phyloP scores from a whole-genome alignment of 371 early-diverging fungal species.

The Fennellomyces sp. region DNA sequence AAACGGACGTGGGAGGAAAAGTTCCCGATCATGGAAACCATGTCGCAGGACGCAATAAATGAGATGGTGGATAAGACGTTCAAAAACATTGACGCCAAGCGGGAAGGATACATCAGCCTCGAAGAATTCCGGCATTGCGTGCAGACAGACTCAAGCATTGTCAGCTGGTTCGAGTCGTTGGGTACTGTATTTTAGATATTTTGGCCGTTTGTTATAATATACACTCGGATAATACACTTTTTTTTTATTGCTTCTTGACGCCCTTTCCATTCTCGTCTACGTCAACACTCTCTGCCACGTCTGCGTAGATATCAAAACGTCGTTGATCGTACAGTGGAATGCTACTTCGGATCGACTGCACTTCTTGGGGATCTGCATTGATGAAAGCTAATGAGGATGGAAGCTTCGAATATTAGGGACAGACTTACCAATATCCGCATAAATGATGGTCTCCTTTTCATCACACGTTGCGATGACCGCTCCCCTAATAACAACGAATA shows the following conservation, averaged over 20 bases:
- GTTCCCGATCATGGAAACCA: conserved; percentile 87
- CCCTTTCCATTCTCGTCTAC: conserved; percentile 30
- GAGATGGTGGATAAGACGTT: conserved; percentile 94
- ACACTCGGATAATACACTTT: not conserved
- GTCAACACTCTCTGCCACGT: conserved; percentile 43
- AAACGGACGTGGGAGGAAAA: conserved; percentile 59
- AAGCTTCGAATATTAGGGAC: not conserved
- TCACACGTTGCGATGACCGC: conserved; percentile 70
- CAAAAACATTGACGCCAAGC: conserved; percentile 62
- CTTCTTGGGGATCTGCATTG: conserved; percentile 53
- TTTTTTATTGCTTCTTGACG: conserved; percentile 21
- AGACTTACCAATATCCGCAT: conserved; percentile 74
- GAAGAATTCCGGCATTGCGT: conserved; percentile 81
- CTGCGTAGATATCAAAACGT: conserved; percentile 86
- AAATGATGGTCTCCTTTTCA: conserved; percentile 82
- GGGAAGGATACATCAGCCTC: conserved; percentile 68
- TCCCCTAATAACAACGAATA: conserved; percentile 40
- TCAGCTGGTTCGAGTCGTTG: conserved; percentile 74
- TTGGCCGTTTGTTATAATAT: too few relatives aligned
- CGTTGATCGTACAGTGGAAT: conserved; percentile 85
- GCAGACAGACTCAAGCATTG: conserved; percentile 66
- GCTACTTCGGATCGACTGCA: conserved; percentile 64
- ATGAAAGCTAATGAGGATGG: not conserved
- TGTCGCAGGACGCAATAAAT: conserved; percentile 90
- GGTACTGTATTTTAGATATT: conserved; percentile 71